These are phyloP conservation scores for Diaporthe velutina DNA, from an alignment of 2,329 filamentous ascomycete genomes.

Conservation along the genomic window DNA sequence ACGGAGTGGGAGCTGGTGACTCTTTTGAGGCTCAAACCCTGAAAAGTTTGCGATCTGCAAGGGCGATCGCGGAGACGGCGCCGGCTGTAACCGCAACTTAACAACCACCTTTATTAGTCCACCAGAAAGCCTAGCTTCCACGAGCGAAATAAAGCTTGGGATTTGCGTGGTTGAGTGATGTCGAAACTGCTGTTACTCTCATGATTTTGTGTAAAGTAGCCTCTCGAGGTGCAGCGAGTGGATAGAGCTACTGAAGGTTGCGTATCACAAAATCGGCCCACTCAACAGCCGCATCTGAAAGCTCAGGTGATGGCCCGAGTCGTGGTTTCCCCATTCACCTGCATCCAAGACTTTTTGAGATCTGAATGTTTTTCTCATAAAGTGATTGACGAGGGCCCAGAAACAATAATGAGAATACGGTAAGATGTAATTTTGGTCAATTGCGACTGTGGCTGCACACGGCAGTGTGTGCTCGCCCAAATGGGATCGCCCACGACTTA, in stretches of 20 bases:
- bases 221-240: neutral
- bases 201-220: neutral
- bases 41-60: constrained; percentile 37
- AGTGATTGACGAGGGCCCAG: too few species aligned
- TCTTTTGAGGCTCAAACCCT: constrained; percentile 27
- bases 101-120: neutral
- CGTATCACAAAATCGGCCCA: neutral
- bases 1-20: neutral
- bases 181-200: neutral
- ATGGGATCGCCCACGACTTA: neutral
- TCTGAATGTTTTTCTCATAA: neutral
- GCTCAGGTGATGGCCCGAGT: neutral
- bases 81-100: constrained; percentile 32
- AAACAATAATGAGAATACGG: too few species aligned
- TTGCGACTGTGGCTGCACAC: neutral
- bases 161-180: neutral
- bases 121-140: neutral
- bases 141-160: neutral
- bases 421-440: neutral
- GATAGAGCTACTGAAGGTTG: neutral
- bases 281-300: neutral
- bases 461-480: neutral
- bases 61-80: constrained; percentile 36
- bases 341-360: neutral
- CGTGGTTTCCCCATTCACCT: neutral